Conservation (phyloP, 2,329 filamentous ascomycete species). For the Fusarium sp. region DNA sequence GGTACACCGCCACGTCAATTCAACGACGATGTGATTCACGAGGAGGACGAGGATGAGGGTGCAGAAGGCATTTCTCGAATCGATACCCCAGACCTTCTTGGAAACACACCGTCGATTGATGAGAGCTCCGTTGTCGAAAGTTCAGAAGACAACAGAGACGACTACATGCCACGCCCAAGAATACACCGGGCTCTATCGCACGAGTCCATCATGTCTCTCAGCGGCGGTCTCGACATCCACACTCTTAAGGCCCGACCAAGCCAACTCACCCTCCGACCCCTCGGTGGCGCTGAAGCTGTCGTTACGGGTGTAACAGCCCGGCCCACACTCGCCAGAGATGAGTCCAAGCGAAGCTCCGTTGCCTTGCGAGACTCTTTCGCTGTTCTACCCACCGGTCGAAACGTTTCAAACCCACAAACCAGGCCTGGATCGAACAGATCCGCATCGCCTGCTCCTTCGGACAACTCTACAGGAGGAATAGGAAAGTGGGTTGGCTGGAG, state of each 20-base stretch:
- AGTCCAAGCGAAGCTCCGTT: constrained; percentile 62
- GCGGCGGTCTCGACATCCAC: constrained; percentile 90
- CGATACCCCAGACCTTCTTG: constrained; percentile 39
- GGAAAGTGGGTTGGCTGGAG: constrained; percentile 62
- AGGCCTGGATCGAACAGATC: constrained; percentile 38
- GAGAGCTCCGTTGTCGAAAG: constrained; percentile 50
- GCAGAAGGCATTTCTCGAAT: constrained; percentile 36
- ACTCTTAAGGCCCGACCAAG: constrained; percentile 80
- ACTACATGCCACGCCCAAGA: constrained; percentile 54
- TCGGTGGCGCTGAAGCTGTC: constrained; percentile 66
- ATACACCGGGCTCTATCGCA: constrained; percentile 79
- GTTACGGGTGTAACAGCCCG: constrained; percentile 69
- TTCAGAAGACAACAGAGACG: constrained; percentile 49
- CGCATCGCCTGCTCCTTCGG: constrained; percentile 42
- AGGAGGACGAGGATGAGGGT: constrained; percentile 53
- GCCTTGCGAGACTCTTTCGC: constrained; percentile 68
- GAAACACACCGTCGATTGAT: constrained; percentile 49
- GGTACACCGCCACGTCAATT: constrained; percentile 43
- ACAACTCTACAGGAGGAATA: constrained; percentile 46
- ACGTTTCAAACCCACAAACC: constrained; percentile 49
- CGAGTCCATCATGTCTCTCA: constrained; percentile 88
- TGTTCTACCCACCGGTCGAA: constrained; percentile 51
- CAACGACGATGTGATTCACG: constrained; percentile 50
- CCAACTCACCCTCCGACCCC: constrained; percentile 71
- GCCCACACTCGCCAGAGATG: constrained; percentile 64